Evolutionary conservation across 2,329 filamentous ascomycete genomes (phyloP).

Genomic region (Laburnicola sp.): DNA sequence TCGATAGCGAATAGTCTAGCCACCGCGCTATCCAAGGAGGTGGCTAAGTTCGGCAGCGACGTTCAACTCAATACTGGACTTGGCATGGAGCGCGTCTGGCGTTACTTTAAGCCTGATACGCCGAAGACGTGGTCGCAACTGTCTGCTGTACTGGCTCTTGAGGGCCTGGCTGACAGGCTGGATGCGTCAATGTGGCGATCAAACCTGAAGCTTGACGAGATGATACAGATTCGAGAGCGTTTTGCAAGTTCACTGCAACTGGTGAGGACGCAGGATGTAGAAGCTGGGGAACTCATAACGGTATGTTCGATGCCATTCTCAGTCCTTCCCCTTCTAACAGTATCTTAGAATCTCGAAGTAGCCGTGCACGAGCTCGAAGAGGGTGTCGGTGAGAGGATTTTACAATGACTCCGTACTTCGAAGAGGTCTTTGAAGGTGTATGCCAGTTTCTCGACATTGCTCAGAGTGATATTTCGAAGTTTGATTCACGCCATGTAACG

Average conservation of each 20-base stretch:
- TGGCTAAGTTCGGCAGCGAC: conserved; percentile 62
- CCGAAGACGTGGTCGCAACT: conserved; percentile 47
- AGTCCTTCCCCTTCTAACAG: background rate
- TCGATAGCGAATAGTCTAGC: conserved; percentile 32
- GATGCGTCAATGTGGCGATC: conserved; percentile 47
- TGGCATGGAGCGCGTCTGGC: conserved; percentile 81
- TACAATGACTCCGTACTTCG: conserved; percentile 38
- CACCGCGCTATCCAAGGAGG: conserved; percentile 28
- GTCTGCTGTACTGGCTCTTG: conserved; percentile 46
- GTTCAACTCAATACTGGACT: conserved; percentile 76
- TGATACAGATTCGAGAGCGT: conserved; percentile 41
- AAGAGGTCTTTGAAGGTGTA: conserved; percentile 43
- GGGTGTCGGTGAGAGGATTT: conserved; percentile 32
- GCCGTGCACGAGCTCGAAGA: conserved; percentile 39
- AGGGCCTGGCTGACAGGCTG: conserved; percentile 51
- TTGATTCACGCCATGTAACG: conserved; percentile 7
- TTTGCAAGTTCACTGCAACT: conserved; percentile 40
- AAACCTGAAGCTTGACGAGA: conserved; percentile 35
- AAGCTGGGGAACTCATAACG: conserved; percentile 34
- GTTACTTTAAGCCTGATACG: conserved; percentile 65
- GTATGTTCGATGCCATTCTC: conserved; percentile 50
- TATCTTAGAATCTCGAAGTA: conserved; percentile 22
- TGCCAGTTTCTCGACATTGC: conserved; percentile 43
- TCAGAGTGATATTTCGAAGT: conserved; percentile 12
- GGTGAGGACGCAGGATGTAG: conserved; percentile 33